A percentile compares a stretch with the other conserved stretches of the same genome.
phyloP scores from a whole-genome alignment of 768 basidiomycete species.

The Pulveroboletus sp. region DNA sequence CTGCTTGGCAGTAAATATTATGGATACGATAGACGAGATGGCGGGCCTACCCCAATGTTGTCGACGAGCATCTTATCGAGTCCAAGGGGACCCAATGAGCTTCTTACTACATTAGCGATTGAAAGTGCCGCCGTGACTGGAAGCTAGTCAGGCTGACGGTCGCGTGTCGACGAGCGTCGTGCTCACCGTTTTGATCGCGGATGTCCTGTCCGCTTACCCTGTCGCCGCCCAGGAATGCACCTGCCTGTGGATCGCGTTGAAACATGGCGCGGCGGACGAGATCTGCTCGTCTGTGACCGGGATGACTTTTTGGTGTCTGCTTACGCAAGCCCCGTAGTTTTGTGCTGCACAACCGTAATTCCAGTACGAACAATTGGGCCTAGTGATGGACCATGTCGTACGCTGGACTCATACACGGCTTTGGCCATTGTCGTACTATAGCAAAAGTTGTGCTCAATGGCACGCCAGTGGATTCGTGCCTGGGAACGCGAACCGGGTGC shows the following conservation, averaged over 20 bases:
- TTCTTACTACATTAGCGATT: slow-evolving; percentile 97
- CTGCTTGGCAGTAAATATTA: slow-evolving; percentile 37
- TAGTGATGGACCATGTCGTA: not conserved
- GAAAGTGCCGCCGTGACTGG: slow-evolving; percentile 92
- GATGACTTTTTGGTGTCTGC: slow-evolving; percentile 5
- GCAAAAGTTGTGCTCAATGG: not conserved
- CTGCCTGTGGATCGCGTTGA: slow-evolving; percentile 87
- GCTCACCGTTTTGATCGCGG: slow-evolving; percentile 89
- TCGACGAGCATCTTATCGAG: slow-evolving; percentile 98
- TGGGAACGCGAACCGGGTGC: slow-evolving; percentile 8
- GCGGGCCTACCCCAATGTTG: slow-evolving; percentile 79
- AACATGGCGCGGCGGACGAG: slow-evolving; percentile 48
- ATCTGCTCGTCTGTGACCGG: not conserved
- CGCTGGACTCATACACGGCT: not conserved
- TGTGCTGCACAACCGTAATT: no score
- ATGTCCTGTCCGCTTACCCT: slow-evolving; percentile 93
- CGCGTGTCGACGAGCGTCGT: not conserved
- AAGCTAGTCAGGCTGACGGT: not conserved
- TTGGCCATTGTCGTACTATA: not conserved
- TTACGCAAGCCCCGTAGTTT: slow-evolving; percentile 16
- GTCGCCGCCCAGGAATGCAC: slow-evolving; percentile 91
- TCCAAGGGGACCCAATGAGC: slow-evolving; percentile 90
- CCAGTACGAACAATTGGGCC: not conserved
- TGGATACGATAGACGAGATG: not conserved
- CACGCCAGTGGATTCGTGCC: not conserved